Evolutionary conservation across 2,329 filamentous ascomycete genomes (phyloP).

Genomic region (Thielaviopsis populi): DNA sequence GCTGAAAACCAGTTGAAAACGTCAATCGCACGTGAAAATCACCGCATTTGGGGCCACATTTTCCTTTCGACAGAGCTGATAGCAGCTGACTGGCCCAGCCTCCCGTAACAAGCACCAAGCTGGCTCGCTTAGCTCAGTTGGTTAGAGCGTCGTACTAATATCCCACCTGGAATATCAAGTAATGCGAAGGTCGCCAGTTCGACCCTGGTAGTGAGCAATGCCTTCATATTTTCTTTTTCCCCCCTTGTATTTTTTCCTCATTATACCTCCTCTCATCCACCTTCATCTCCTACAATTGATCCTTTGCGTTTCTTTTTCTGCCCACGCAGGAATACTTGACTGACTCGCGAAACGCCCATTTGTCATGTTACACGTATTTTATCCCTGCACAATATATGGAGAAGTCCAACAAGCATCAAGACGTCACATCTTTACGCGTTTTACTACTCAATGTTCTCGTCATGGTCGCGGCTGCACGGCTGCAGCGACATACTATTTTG

Average conservation of each 20-base stretch:
- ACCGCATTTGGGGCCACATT: no score
- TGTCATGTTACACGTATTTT: background rate
- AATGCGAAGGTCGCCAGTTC: constrained; percentile 16
- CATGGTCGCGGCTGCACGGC: no score
- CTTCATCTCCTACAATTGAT: background rate
- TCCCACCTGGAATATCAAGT: constrained; percentile 10
- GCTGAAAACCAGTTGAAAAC: background rate
- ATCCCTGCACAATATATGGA: background rate
- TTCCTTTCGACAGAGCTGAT: background rate
- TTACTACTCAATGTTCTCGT: background rate
- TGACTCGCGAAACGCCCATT: background rate
- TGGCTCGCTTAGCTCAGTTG: constrained; percentile 17
- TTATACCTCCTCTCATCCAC: background rate
- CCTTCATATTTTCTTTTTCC: background rate
- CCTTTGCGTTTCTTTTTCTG: background rate
- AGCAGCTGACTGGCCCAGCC: no score
- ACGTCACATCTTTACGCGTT: background rate
- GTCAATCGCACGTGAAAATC: no score
- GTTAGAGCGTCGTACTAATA: constrained; percentile 17
- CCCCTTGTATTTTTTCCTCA: no score
- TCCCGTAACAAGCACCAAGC: background rate
- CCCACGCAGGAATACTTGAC: background rate
- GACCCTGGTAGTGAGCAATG: constrained; percentile 15
- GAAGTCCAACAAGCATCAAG: background rate
- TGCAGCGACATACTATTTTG: background rate